Percentiles rank a stretch among this genome's conserved stretches.
Conservation (phyloP, 305 asterid species). For the Petunia hybrid region DNA sequence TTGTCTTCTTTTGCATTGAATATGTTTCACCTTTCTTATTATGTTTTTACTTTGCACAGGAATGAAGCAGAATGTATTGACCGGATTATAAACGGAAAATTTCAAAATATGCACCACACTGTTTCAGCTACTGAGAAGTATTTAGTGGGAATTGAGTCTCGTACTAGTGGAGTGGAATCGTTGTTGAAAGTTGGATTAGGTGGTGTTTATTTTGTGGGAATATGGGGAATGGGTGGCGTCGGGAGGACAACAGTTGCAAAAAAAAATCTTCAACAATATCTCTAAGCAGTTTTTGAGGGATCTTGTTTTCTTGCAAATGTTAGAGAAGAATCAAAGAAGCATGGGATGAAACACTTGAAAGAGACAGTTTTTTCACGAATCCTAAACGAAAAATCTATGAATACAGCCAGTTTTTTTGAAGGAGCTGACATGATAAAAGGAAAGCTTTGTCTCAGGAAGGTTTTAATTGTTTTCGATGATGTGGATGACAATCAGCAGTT, state of each 20-base stretch:
- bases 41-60: too few relatives aligned
- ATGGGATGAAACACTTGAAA: slow-evolving; percentile 1
- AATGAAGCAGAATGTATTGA: slow-evolving; percentile 16
- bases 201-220: background rate
- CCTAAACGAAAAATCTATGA: background rate
- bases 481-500: background rate
- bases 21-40: too few relatives aligned
- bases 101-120: background rate
- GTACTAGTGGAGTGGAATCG: background rate
- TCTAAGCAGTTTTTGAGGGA: background rate
- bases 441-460: slow-evolving; percentile 17
- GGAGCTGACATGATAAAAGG: slow-evolving; percentile 22
- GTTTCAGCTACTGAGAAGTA: slow-evolving; percentile 7
- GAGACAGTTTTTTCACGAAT: slow-evolving; percentile 17
- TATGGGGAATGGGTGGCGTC: slow-evolving; percentile 23
- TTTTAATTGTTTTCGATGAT: slow-evolving; percentile 31
- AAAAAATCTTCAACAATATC: background rate
- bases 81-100: slow-evolving; percentile 7
- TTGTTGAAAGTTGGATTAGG: background rate
- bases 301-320: slow-evolving; percentile 25
- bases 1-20: too few relatives aligned
- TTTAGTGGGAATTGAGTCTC: slow-evolving; percentile 1
- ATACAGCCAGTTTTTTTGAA: background rate
- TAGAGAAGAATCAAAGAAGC: background rate
- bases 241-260: slow-evolving; percentile 13